Evolutionary conservation across 1,284 basidiomycete species (phyloP).

Genomic region (Mycosarcoma mackinlayi): DNA sequence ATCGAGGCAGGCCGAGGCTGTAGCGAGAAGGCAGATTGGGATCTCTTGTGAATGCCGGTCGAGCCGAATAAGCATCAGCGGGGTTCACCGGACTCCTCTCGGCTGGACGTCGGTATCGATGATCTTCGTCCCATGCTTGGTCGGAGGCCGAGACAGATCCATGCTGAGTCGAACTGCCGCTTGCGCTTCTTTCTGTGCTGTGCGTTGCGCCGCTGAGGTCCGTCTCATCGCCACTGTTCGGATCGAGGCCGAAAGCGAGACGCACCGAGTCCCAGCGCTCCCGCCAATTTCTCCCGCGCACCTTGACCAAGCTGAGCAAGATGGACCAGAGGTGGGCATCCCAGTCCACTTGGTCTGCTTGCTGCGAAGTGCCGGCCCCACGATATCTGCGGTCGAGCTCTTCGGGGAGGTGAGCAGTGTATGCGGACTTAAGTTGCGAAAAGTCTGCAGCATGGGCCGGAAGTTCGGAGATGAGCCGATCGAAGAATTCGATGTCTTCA

Average conservation of each 20-base stretch:
- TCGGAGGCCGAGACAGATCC: background rate
- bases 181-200: constrained; percentile 8
- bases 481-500: constrained; percentile 59
- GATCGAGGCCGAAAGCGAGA: constrained; percentile 60
- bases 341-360: constrained; percentile 21
- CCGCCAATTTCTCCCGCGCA: constrained; percentile 59
- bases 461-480: constrained; percentile 49
- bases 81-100: background rate
- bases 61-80: constrained; percentile 1
- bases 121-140: background rate
- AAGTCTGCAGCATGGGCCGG: constrained; percentile 55
- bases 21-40: background rate
- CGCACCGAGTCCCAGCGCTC: constrained; percentile 65
- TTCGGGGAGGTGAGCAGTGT: constrained; percentile 32
- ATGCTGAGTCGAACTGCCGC: constrained; percentile 11
- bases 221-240: constrained; percentile 36
- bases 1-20: constrained; percentile 11
- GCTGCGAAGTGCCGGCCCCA: background rate
- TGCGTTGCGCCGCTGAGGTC: constrained; percentile 22
- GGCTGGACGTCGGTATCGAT: background rate
- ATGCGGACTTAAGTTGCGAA: constrained; percentile 58
- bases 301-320: constrained; percentile 61
- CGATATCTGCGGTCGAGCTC: constrained; percentile 20
- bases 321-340: constrained; percentile 63
- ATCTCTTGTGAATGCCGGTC: background rate